Percentiles rank a stretch among this genome's conserved stretches.
Conservation (phyloP, 1,284 basidiomycete genomes). For the Marasmius oreades region DNA sequence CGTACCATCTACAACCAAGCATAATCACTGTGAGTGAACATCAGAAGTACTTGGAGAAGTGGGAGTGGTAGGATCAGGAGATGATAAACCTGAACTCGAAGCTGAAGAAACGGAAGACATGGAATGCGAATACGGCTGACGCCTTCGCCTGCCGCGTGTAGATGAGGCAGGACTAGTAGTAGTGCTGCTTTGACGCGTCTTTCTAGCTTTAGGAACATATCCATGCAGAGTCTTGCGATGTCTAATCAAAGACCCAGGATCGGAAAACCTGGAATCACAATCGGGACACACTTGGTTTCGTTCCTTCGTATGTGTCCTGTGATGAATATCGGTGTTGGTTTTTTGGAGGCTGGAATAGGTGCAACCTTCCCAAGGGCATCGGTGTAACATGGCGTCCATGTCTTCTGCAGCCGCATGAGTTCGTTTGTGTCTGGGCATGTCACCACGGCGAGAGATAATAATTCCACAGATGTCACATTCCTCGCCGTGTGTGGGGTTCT, state of each 20-base stretch:
- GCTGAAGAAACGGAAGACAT: background rate
- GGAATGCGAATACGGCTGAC: background rate
- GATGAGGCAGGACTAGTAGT: background rate
- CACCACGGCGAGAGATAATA: background rate
- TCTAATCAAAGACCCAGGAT: conserved; percentile 15
- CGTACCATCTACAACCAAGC: too few species aligned
- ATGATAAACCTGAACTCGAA: too few species aligned
- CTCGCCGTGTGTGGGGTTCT: background rate
- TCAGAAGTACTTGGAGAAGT: background rate
- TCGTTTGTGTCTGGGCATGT: conserved; percentile 8
- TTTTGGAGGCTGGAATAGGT: background rate
- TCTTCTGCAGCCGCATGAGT: conserved; percentile 1
- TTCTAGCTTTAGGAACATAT: conserved; percentile 14
- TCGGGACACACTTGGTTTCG: conserved; percentile 4
- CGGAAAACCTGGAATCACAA: conserved; percentile 8
- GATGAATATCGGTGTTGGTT: conserved; percentile 5
- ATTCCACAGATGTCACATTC: conserved; percentile 7
- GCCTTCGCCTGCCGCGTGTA: background rate
- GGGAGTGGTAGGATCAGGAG: too few species aligned
- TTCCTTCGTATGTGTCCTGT: conserved; percentile 7
- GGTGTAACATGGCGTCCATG: background rate
- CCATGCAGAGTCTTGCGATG: conserved; percentile 15
- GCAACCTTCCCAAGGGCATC: conserved; percentile 8
- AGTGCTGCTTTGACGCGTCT: background rate
- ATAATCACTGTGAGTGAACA: too few species aligned